Conservation (phyloP, 352 stramenopile species). For the Aphanomyces cochlioides region DNA sequence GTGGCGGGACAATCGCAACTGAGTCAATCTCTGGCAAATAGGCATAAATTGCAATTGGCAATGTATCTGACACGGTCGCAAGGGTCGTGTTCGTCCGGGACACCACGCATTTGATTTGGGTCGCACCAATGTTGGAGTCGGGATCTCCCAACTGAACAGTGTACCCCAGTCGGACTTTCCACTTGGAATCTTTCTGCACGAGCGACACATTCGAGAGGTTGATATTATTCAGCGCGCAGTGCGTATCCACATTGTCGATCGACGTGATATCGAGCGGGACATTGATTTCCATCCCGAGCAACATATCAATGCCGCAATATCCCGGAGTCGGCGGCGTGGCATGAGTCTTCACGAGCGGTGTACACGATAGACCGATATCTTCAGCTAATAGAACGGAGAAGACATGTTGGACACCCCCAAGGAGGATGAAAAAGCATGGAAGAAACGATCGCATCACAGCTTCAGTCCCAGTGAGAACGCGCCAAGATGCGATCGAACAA, state of each 20-base stretch:
- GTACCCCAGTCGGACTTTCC: slow-evolving; percentile 25
- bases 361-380: slow-evolving; percentile 28
- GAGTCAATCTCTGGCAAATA: slow-evolving; percentile 26
- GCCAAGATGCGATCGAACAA: no score
- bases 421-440: background rate
- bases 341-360: slow-evolving; percentile 11
- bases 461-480: background rate
- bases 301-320: slow-evolving; percentile 29
- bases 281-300: slow-evolving; percentile 17
- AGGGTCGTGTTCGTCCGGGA: background rate
- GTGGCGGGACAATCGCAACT: background rate
- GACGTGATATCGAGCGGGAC: slow-evolving; percentile 17
- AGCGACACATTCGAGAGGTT: slow-evolving; percentile 23
- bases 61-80: slow-evolving; percentile 10
- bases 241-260: slow-evolving; percentile 21
- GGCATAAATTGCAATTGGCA: slow-evolving; percentile 28
- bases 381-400: background rate
- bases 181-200: slow-evolving; percentile 16
- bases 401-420: background rate
- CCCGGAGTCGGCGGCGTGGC: background rate
- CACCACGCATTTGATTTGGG: slow-evolving; percentile 19
- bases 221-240: slow-evolving; percentile 20
- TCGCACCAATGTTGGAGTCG: slow-evolving; percentile 19
- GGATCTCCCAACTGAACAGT: slow-evolving; percentile 27
- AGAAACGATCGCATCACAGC: background rate